These are phyloP conservation scores for Monosporozyma solicola DNA, from an alignment of 805 yeast species.

Conservation along the genomic window DNA sequence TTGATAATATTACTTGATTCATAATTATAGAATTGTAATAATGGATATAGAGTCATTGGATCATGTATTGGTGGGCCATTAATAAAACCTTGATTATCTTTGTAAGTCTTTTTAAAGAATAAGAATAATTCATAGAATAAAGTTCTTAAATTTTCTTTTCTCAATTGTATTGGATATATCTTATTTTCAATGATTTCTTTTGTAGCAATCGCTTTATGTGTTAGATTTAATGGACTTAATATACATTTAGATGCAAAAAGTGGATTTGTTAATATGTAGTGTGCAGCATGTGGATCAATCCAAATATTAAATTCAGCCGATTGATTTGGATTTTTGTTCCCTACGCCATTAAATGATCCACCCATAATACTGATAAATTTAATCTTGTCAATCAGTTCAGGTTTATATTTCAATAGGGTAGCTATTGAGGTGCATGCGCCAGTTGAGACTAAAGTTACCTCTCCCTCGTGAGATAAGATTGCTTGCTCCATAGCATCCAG, in stretches of 20 bases:
- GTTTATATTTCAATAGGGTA: slow-evolving; percentile 42
- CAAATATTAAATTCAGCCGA: slow-evolving; percentile 69
- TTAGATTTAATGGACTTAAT: slow-evolving; percentile 58
- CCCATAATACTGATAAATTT: slow-evolving; percentile 67
- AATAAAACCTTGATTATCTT: slow-evolving; percentile 34
- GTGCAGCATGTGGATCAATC: slow-evolving; percentile 72
- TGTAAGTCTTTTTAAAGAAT: slow-evolving; percentile 41
- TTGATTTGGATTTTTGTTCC: slow-evolving; percentile 41
- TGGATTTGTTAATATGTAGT: slow-evolving; percentile 41
- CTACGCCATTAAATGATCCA: slow-evolving; percentile 39
- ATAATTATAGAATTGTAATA: slow-evolving; percentile 38
- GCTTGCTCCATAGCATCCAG: slow-evolving; percentile 37
- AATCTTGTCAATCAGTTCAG: slow-evolving; percentile 43
- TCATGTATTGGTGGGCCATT: slow-evolving; percentile 76
- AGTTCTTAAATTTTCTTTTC: slow-evolving; percentile 39
- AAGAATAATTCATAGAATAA: slow-evolving; percentile 46
- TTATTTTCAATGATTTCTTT: slow-evolving; percentile 33
- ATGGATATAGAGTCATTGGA: slow-evolving; percentile 58
- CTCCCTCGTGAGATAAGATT: slow-evolving; percentile 35
- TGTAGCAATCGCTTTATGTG: slow-evolving; percentile 50
- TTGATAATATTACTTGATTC: slow-evolving; percentile 16
- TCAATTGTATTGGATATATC: slow-evolving; percentile 22
- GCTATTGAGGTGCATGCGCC: slow-evolving; percentile 75
- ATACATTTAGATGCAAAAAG: slow-evolving; percentile 41
- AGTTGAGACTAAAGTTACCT: slow-evolving; percentile 57